A percentile compares a stretch with the other conserved stretches of the same genome.
These are phyloP conservation scores for Xerocomus amazonicus DNA, from an alignment of 1,284 basidiomycete species.

Conservation along the genomic window DNA sequence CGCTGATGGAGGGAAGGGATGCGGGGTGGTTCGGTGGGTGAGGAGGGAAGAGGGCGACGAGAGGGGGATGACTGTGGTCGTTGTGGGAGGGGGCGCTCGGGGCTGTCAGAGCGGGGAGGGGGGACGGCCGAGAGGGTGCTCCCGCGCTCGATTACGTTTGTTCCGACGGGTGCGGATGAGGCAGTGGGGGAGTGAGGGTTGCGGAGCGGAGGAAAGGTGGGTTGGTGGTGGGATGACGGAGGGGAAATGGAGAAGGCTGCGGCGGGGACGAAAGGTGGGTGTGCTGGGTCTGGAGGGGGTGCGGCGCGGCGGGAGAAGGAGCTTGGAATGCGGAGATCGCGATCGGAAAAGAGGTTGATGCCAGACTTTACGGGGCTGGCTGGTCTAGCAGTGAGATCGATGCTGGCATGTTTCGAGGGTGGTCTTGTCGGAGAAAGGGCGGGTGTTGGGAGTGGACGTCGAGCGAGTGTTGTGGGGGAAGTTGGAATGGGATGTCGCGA, in stretches of 20 bases:
- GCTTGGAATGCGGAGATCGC: slow-evolving; percentile 25
- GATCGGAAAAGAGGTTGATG: slow-evolving; percentile 13
- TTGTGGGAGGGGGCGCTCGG: slow-evolving; percentile 16
- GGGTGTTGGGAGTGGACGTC: slow-evolving; percentile 30
- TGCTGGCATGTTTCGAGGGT: slow-evolving; percentile 20
- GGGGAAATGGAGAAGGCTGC: slow-evolving; percentile 8
- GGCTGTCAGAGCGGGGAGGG: slow-evolving; percentile 10
- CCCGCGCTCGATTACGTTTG: slow-evolving; percentile 22
- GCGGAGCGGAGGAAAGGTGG: slow-evolving; percentile 15
- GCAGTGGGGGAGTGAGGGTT: slow-evolving; percentile 9
- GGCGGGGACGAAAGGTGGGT: neutral
- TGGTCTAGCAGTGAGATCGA: slow-evolving; percentile 23
- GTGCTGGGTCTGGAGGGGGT: slow-evolving; percentile 8
- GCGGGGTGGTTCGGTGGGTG: slow-evolving; percentile 15
- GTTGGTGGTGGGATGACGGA: slow-evolving; percentile 11
- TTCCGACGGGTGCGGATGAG: slow-evolving; percentile 5
- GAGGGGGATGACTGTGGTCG: no score
- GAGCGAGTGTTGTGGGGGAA: slow-evolving; percentile 20
- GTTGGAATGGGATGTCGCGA: slow-evolving; percentile 19
- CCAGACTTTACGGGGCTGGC: slow-evolving; percentile 19
- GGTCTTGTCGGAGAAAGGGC: neutral
- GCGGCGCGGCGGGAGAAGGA: slow-evolving; percentile 26
- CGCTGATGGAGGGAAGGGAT: slow-evolving; percentile 14
- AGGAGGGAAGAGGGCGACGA: slow-evolving; percentile 27
- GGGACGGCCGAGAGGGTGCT: slow-evolving; percentile 29